Conservation (phyloP, 2,329 filamentous ascomycete genomes). For the Penicillium sp. region DNA sequence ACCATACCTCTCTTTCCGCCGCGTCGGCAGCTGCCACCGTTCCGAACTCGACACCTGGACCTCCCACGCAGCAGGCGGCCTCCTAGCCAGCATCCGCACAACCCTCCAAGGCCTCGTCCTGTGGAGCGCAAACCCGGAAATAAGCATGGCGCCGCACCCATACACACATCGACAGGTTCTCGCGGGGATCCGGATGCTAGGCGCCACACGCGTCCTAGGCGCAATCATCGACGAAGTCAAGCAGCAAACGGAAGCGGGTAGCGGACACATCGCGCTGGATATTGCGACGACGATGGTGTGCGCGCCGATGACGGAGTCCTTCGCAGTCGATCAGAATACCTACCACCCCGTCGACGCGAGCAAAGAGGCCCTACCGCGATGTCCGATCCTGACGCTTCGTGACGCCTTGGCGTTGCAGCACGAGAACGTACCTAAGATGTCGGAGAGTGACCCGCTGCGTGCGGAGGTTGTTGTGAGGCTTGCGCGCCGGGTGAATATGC, state of each 20-base stretch:
- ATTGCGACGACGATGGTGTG: slow-evolving; percentile 46
- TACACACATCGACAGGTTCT: slow-evolving; percentile 58
- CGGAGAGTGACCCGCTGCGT: slow-evolving; percentile 45
- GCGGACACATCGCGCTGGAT: slow-evolving; percentile 46
- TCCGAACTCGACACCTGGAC: slow-evolving; percentile 56
- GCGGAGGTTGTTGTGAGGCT: slow-evolving; percentile 48
- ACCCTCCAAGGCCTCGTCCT: slow-evolving; percentile 53
- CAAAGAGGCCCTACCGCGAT: slow-evolving; percentile 36
- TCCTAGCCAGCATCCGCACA: slow-evolving; percentile 50
- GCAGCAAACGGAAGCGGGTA: slow-evolving; percentile 41
- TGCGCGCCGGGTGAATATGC: slow-evolving; percentile 44
- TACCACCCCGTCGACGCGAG: slow-evolving; percentile 36
- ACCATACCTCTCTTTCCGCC: slow-evolving; percentile 51
- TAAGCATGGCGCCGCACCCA: slow-evolving; percentile 53
- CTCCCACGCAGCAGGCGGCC: slow-evolving; percentile 45
- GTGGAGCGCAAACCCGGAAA: slow-evolving; percentile 53
- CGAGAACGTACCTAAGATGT: slow-evolving; percentile 40
- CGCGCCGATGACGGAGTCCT: slow-evolving; percentile 41
- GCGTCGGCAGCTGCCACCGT: slow-evolving; percentile 46
- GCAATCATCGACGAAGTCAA: slow-evolving; percentile 45
- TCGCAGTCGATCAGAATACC: slow-evolving; percentile 38
- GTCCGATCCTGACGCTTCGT: slow-evolving; percentile 41
- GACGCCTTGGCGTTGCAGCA: slow-evolving; percentile 42
- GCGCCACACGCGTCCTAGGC: slow-evolving; percentile 39
- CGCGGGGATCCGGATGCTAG: slow-evolving; percentile 42